These are phyloP conservation scores for Phytophthora pinifolia DNA, from an alignment of 352 stramenopile species.

Conservation along the genomic window DNA sequence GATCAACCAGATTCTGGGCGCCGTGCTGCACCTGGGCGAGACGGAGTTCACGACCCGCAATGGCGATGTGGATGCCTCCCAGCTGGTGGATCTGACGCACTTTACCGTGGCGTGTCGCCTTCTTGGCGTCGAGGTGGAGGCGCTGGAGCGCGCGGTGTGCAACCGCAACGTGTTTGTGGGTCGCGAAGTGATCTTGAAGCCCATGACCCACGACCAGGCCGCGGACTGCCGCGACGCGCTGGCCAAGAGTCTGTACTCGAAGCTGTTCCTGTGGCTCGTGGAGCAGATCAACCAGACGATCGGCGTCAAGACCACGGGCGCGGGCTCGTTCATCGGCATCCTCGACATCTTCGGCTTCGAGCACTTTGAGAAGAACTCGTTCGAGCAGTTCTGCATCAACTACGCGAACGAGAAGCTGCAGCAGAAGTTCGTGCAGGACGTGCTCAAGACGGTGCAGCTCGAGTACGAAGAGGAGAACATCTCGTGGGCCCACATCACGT, in stretches of 20 bases:
- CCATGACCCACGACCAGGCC: slow-evolving; percentile 84
- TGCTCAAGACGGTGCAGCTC: slow-evolving; percentile 92
- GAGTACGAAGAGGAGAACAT: slow-evolving; percentile 93
- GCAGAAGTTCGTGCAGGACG: slow-evolving; percentile 86
- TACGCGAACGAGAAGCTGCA: slow-evolving; percentile 93
- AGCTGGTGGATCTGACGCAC: slow-evolving; percentile 54
- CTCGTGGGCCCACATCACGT: slow-evolving; percentile 89
- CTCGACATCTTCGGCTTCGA: slow-evolving; percentile 95
- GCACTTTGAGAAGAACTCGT: slow-evolving; percentile 91
- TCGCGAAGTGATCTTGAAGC: slow-evolving; percentile 77
- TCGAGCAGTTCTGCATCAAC: slow-evolving; percentile 94
- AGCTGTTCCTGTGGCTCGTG: slow-evolving; percentile 96
- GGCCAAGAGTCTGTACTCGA: slow-evolving; percentile 94
- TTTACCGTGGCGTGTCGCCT: slow-evolving; percentile 62
- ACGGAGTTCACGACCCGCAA: slow-evolving; percentile 78
- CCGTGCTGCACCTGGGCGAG: slow-evolving; percentile 93
- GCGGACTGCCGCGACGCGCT: slow-evolving; percentile 91
- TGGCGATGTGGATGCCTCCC: slow-evolving; percentile 78
- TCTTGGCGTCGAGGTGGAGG: slow-evolving; percentile 52
- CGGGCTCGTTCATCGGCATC: slow-evolving; percentile 88
- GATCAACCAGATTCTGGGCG: slow-evolving; percentile 88
- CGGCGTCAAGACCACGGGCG: slow-evolving; percentile 50
- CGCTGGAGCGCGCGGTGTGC: slow-evolving; percentile 70
- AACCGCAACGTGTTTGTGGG: slow-evolving; percentile 85
- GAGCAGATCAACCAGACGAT: slow-evolving; percentile 93